Percentiles rank a stretch among this genome's conserved stretches.
Conservation (phyloP, 2,329 filamentous ascomycete species). For the Fusarium napiforme region DNA sequence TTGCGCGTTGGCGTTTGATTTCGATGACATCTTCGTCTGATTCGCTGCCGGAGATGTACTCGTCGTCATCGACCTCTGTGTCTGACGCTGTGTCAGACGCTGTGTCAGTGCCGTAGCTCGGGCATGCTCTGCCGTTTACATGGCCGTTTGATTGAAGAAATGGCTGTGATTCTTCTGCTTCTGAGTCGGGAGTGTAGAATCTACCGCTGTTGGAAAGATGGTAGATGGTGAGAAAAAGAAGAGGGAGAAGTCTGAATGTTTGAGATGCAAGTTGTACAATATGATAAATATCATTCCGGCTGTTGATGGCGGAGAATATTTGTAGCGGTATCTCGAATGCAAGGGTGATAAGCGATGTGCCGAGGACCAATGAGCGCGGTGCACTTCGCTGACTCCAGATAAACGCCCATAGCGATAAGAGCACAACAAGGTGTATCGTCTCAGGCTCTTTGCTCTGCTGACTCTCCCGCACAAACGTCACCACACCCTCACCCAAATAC, state of each 20-base stretch:
- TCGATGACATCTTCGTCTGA: constrained; percentile 39
- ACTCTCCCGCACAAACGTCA: background rate
- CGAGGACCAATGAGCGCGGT: background rate
- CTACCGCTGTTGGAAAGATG: background rate
- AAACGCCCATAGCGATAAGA: background rate
- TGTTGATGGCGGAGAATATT: background rate
- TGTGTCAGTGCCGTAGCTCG: constrained; percentile 29
- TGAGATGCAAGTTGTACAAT: constrained; percentile 3
- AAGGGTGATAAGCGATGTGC: constrained; percentile 2
- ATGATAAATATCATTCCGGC: background rate
- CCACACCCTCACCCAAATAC: constrained; percentile 2
- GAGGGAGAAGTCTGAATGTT: background rate
- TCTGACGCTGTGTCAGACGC: background rate
- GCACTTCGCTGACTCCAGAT: background rate
- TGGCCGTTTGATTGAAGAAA: constrained; percentile 9
- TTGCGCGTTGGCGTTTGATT: constrained; percentile 44
- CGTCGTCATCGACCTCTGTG: background rate
- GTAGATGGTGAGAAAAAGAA: constrained; percentile 2
- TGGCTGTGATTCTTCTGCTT: constrained; percentile 22
- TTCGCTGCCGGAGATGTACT: constrained; percentile 19
- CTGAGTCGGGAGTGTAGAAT: background rate
- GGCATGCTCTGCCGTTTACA: background rate
- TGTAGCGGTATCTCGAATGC: constrained; percentile 27
- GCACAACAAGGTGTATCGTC: background rate
- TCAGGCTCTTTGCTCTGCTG: background rate